Percentiles rank a stretch among this genome's conserved stretches.
These are phyloP conservation scores for Paratinospora sagittata DNA, from an alignment of 164 flowering plant species.

Conservation along the genomic window DNA sequence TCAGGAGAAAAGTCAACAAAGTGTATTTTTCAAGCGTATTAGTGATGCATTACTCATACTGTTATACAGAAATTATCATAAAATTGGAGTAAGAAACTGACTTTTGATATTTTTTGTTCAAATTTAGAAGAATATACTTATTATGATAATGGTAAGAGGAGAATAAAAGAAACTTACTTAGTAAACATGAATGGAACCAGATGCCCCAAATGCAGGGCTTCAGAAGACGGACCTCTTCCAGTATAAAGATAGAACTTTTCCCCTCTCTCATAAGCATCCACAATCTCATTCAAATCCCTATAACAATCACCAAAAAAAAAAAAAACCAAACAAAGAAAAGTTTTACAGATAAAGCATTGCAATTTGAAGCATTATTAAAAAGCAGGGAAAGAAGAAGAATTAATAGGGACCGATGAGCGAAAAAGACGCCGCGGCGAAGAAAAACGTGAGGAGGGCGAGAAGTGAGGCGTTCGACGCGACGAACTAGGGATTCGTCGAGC, in stretches of 20 bases:
- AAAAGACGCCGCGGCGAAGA: slow-evolving; percentile 94
- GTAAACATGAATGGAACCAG: slow-evolving; percentile 93
- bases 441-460: slow-evolving; percentile 77
- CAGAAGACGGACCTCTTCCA: slow-evolving; percentile 91
- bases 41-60: no score
- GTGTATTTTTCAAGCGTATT: no score
- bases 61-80: no score
- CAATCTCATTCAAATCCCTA: slow-evolving; percentile 68
- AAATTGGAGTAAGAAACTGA: no score
- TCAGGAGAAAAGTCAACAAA: no score
- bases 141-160: background rate
- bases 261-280: slow-evolving; percentile 79
- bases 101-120: no score
- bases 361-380: background rate
- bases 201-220: slow-evolving; percentile 91
- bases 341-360: background rate
- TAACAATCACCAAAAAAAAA: slow-evolving; percentile 37
- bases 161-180: slow-evolving; percentile 37
- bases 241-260: slow-evolving; percentile 84
- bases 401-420: slow-evolving; percentile 64
- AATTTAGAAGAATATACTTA: background rate
- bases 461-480: slow-evolving; percentile 79
- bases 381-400: background rate
- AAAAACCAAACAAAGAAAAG: background rate
- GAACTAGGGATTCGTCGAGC: slow-evolving; percentile 50